phyloP scores from a whole-genome alignment of 108 stramenopile species.

The Stephanodiscus minutulus region DNA sequence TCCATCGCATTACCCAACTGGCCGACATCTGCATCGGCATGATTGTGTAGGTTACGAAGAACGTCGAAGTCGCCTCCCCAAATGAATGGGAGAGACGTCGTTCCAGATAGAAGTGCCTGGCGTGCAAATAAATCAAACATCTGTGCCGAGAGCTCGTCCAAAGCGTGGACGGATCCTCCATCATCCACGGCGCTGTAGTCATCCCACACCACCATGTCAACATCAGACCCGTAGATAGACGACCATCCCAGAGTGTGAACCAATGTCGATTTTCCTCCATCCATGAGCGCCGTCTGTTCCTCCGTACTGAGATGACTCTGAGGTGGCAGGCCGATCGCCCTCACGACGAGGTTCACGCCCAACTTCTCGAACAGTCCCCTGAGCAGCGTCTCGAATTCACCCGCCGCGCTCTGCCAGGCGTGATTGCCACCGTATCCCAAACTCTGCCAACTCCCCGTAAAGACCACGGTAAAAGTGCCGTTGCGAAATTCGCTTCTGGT shows the following conservation, averaged over 20 bases:
- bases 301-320: slow-evolving; percentile 57
- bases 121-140: slow-evolving; percentile 67
- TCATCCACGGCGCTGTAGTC: slow-evolving; percentile 52
- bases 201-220: slow-evolving; percentile 82
- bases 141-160: slow-evolving; percentile 25
- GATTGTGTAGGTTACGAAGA: slow-evolving; percentile 63
- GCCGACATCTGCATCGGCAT: slow-evolving; percentile 78
- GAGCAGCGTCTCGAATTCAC: slow-evolving; percentile 69
- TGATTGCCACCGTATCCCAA: slow-evolving; percentile 72
- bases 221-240: slow-evolving; percentile 72
- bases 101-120: slow-evolving; percentile 63
- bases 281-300: slow-evolving; percentile 18
- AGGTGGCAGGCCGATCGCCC: slow-evolving; percentile 63
- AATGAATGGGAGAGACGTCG: slow-evolving; percentile 66
- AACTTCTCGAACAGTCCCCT: slow-evolving; percentile 75
- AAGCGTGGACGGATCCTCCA: slow-evolving; percentile 1
- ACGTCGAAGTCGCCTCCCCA: slow-evolving; percentile 61
- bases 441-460: slow-evolving; percentile 53
- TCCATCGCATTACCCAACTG: slow-evolving; percentile 59
- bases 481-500: slow-evolving; percentile 38
- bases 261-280: slow-evolving; percentile 37
- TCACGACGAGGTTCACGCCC: slow-evolving; percentile 63
- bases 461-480: slow-evolving; percentile 74
- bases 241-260: slow-evolving; percentile 55
- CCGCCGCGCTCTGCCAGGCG: slow-evolving; percentile 73